Evolutionary conservation across 768 basidiomycete species (phyloP), one percentile per base, ranked within the genome.

Genomic region (Suillus americanus): DNA sequence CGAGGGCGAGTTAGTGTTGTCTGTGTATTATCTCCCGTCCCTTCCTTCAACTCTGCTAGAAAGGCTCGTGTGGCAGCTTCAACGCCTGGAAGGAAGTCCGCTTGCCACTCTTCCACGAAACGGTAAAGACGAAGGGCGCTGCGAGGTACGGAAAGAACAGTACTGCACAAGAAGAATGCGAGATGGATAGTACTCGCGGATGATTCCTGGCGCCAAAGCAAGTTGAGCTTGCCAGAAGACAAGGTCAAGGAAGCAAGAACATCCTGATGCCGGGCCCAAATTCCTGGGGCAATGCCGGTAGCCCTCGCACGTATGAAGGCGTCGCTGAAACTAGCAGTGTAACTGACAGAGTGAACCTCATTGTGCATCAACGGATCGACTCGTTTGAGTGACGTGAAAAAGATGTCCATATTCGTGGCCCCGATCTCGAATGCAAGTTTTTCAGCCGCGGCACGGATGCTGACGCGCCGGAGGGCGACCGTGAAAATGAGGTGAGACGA

Each of bases 31-130:
- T 75, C 70, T 64, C 80, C 78, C 10, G 16, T 20, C 16, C 56
- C 57, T 59, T 41, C 57, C 48, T 83, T 79, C 53, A 91, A 74
- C 70, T 94, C 92, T 4, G 86, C 82, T 18, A 94, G 74, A 45
- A 94, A 77, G 3, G 83, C 83, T 64, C 87, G 84, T 37, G 90
- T 71, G 33, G 89, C 86, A 16, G 84, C 82, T 69, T 94, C 88
- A 45, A 94, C 83, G 5, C 83, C 89, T 20, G 93, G 89, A 37
- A 94, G 80, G 69, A 89, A 94, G 68, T 93, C 89, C 5, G 85
- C 85, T 69, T 86, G 81, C 94, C 94, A 95, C 70, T 93, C 89
- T 69, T 93, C 89, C 30, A 89, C 74, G 70, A 94, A 94, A 43
- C 83, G 86, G 73, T 92, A 92, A 5, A 93, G 79, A 18, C 89